Evolutionary conservation across 2,329 filamentous ascomycete genomes (phyloP).

Genomic region (Pezicula rhizophila): DNA sequence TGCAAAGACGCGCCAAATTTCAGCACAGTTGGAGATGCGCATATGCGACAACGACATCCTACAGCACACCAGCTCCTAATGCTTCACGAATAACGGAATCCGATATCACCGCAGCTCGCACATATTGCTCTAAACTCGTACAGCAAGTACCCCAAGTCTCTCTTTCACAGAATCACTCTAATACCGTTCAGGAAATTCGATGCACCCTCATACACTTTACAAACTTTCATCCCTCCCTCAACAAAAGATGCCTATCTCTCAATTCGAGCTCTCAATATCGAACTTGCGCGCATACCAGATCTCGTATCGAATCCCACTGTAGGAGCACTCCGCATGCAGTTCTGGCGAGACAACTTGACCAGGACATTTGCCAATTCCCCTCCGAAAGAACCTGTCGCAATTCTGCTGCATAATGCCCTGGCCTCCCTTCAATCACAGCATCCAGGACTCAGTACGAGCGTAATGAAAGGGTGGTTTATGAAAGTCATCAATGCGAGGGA

Average conservation of each 20-base stretch:
- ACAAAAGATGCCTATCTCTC: conserved; percentile 81
- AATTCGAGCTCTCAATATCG: conserved; percentile 86
- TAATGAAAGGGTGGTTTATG: conserved; percentile 64
- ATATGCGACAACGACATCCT: conserved; percentile 25
- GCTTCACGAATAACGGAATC: conserved; percentile 24
- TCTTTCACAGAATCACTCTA: conserved; percentile 5
- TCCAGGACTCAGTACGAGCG: conserved; percentile 32
- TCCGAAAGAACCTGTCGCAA: conserved; percentile 84
- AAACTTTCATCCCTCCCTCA: conserved; percentile 72
- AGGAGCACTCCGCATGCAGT: conserved; percentile 84
- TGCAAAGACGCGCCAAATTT: conserved; percentile 11
- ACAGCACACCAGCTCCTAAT: conserved; percentile 25
- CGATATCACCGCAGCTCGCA: conserved; percentile 26
- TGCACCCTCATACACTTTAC: conserved; percentile 78
- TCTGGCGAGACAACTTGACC: conserved; percentile 83
- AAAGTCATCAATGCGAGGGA: conserved; percentile 77
- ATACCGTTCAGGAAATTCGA: conserved; percentile 67
- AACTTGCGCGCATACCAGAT: conserved; percentile 84
- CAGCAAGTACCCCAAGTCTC: conserved; percentile 17
- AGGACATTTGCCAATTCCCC: conserved; percentile 72
- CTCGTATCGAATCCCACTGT: conserved; percentile 83
- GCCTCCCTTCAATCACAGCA: conserved; percentile 47
- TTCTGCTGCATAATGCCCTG: conserved; percentile 71
- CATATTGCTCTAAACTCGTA: conserved; percentile 28
- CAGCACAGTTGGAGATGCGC: conserved; percentile 11